Percentiles rank a stretch among this genome's conserved stretches.
phyloP scores from a whole-genome alignment of 768 basidiomycete species.

The Russula ochroleuca region DNA sequence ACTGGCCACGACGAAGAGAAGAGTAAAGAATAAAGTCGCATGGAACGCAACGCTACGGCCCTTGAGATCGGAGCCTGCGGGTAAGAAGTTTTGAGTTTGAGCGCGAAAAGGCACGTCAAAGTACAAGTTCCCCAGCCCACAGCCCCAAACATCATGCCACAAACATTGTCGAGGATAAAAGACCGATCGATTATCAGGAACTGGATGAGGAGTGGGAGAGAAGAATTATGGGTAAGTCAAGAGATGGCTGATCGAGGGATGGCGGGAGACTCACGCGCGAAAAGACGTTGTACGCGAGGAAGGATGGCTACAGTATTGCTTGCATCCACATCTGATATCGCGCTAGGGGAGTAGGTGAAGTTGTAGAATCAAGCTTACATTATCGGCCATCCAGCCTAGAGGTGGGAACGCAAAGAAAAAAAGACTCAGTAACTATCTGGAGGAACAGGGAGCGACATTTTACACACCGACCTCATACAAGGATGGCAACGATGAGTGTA shows the following conservation, averaged over 20 bases:
- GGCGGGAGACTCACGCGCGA: slow-evolving; percentile 51
- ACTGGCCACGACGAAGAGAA: slow-evolving; percentile 83
- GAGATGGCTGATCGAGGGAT: neutral
- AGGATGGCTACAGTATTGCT: slow-evolving; percentile 85
- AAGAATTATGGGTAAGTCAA: neutral
- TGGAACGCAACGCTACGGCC: slow-evolving; percentile 92
- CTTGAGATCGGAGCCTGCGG: slow-evolving; percentile 73
- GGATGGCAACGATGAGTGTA: too few species aligned
- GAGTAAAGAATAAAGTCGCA: slow-evolving; percentile 84
- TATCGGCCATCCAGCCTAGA: slow-evolving; percentile 90
- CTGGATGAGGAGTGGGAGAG: slow-evolving; percentile 36
- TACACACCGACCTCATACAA: too few species aligned
- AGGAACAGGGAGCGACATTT: neutral
- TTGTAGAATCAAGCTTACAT: slow-evolving; percentile 46
- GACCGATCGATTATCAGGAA: slow-evolving; percentile 73
- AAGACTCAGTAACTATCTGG: neutral
- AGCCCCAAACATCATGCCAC: slow-evolving; percentile 97
- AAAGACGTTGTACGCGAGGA: slow-evolving; percentile 92
- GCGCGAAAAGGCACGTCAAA: slow-evolving; percentile 31
- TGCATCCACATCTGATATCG: slow-evolving; percentile 83
- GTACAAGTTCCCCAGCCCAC: slow-evolving; percentile 87
- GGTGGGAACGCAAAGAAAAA: neutral
- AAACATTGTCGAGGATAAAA: slow-evolving; percentile 84
- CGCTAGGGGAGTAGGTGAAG: slow-evolving; percentile 7
- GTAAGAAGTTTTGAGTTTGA: neutral